Evolutionary conservation across 345 rosid species (phyloP).

Genomic region (Alliaria petiolata): DNA sequence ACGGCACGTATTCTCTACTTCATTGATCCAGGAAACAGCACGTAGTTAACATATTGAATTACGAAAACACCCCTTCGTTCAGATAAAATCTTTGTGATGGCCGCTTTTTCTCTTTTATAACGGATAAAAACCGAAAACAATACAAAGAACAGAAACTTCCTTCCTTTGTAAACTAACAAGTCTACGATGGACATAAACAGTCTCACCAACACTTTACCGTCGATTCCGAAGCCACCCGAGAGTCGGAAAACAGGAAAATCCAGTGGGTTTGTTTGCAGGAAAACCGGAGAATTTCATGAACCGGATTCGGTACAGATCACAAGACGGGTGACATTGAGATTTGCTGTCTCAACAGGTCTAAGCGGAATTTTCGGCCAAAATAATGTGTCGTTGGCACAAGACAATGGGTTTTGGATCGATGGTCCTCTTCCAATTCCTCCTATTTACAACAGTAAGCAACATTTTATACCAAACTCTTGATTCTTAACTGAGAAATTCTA

Average conservation of each 20-base stretch:
- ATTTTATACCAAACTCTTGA: neutral
- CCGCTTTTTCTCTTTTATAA: constrained; percentile 5
- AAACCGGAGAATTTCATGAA: constrained; percentile 28
- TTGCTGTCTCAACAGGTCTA: constrained; percentile 49
- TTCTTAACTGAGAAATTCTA: neutral
- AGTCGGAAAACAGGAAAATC: neutral
- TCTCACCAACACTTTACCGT: neutral
- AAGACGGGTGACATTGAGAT: constrained; percentile 58
- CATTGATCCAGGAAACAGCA: neutral
- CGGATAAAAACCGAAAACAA: constrained; percentile 24
- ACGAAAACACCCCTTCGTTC: constrained; percentile 8
- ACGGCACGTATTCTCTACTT: neutral
- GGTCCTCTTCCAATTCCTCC: constrained; percentile 63
- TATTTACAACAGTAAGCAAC: constrained; percentile 59
- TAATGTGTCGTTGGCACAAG: constrained; percentile 52
- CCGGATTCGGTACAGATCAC: constrained; percentile 38
- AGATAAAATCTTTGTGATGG: constrained; percentile 31
- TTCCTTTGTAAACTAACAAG: constrained; percentile 5
- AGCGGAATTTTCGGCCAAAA: constrained; percentile 23
- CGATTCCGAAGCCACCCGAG: neutral
- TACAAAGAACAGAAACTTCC: neutral
- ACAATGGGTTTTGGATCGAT: constrained; percentile 63
- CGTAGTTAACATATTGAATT: neutral
- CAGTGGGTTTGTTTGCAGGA: constrained; percentile 20
- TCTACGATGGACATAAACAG: constrained; percentile 25